Base-by-base conservation (phyloP, 306 rosid species). In the Quillaja saponaria region DNA sequence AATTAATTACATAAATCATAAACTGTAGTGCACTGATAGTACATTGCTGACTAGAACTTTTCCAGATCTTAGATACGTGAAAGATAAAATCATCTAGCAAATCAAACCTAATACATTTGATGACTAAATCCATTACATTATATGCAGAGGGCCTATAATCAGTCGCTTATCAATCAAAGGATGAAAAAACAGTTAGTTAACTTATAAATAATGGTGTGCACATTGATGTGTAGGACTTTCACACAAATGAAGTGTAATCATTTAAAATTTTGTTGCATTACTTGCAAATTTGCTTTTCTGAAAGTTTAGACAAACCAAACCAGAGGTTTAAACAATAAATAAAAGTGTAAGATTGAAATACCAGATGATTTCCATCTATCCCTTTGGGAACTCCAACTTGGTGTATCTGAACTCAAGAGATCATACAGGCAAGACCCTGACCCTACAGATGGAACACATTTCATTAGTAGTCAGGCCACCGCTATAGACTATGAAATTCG, bases 321-420 rank as follows among this genome's bases (percentile, higher is more conserved):
- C 13, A 46, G 35, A 35, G 3, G 10, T 6, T 37, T 4, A 34
- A 56, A 28, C 25, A 35, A 14, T 38, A 51, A 20, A 61, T 34
- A 13, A n/a, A 21, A 41, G 14, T 15, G 8, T 4, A 42, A 64
- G 28, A 40, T 19, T 13, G 55, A 31, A 73, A 13, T 84, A 90
- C 95, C 84, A 8, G 75, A 76, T 61, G 58, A 15, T 52, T 63
- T 3, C 69, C 74, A 65, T 55, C n/a, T 75, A 17, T 73, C 78
- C 16, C 68, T 78, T 64, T 71, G 80, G 61, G 67, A n/a, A n/a
- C 54, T 65, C 62, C 76, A 75, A 67, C 49, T 68, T 12, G 84
- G 85, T 48, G 90, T 37, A 34, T 90, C 95, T 47, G 84, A 61
- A 56, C 86, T 76, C 11, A 90, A 83, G 62, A 90, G 97, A 75